Evolutionary conservation across 2,329 filamentous ascomycete species (phyloP).

Genomic region (Fusarium sulawesiense): DNA sequence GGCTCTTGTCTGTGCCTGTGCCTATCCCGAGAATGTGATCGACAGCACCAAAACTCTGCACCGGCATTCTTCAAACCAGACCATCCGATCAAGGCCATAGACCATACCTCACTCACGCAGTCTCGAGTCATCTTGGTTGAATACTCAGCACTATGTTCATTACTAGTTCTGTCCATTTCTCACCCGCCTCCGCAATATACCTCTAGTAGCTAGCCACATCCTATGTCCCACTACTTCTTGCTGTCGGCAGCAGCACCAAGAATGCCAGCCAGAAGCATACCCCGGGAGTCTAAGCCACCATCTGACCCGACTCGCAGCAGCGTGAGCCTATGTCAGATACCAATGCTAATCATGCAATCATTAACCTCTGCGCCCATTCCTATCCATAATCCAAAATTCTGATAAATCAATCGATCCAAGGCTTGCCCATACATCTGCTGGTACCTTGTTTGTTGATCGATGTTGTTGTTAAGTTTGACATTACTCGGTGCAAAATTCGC

Average conservation of each 20-base stretch:
- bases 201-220: slow-evolving; percentile 30
- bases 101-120: slow-evolving; percentile 3
- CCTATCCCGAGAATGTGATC: slow-evolving; percentile 23
- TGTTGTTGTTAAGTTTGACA: slow-evolving; percentile 14
- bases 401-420: slow-evolving; percentile 28
- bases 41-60: neutral
- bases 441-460: slow-evolving; percentile 13
- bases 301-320: slow-evolving; percentile 28
- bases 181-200: slow-evolving; percentile 39
- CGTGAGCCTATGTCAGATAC: slow-evolving; percentile 48
- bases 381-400: slow-evolving; percentile 37
- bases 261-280: slow-evolving; percentile 30
- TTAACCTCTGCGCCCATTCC: slow-evolving; percentile 48
- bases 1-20: neutral
- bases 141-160: slow-evolving; percentile 47
- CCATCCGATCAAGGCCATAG: neutral
- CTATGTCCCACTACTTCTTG: slow-evolving; percentile 20
- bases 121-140: neutral
- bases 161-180: slow-evolving; percentile 47
- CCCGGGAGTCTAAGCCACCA: slow-evolving; percentile 15
- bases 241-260: slow-evolving; percentile 16
- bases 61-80: neutral
- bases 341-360: slow-evolving; percentile 54
- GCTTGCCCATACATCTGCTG: slow-evolving; percentile 20
- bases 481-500: neutral